Evolutionary conservation across 192 early-diverging fungal species (phyloP).

Genomic region (Coemansia sp.): DNA sequence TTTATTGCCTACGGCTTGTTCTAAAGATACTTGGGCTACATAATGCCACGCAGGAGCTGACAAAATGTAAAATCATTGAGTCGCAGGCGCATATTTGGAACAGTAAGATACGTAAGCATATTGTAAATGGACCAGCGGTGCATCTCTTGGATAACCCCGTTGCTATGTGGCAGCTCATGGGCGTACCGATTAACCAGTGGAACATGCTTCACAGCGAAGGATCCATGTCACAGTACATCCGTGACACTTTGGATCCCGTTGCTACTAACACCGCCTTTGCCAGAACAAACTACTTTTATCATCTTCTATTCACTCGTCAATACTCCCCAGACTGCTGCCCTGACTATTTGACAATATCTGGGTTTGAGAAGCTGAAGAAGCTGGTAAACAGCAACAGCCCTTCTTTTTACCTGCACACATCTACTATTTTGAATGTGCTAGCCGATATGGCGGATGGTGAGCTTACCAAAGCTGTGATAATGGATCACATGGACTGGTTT

Average conservation of each 20-base stretch:
- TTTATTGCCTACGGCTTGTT: conserved; percentile 63
- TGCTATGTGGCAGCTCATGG: conserved; percentile 81
- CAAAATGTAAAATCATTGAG: conserved; percentile 51
- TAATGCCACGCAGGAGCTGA: conserved; percentile 55
- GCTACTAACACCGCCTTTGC: conserved; percentile 57
- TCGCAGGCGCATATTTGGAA: conserved; percentile 65
- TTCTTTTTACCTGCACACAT: conserved; percentile 76
- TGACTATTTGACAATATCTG: conserved; percentile 68
- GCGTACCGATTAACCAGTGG: conserved; percentile 83
- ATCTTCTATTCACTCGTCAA: conserved; percentile 65
- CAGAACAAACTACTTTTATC: conserved; percentile 84
- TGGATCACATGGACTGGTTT: conserved; percentile 93
- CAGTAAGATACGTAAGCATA: conserved; percentile 60
- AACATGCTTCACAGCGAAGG: conserved; percentile 80
- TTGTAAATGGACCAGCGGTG: conserved; percentile 61
- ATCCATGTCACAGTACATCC: conserved; percentile 70
- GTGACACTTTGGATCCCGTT: conserved; percentile 80
- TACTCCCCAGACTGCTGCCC: conserved; percentile 69
- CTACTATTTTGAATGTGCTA: conserved; percentile 70
- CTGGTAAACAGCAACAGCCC: conserved; percentile 4
- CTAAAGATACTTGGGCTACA: conserved; percentile 56
- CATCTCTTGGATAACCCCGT: conserved; percentile 69
- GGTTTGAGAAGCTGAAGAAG: conserved; percentile 59
- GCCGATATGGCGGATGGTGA: conserved; percentile 57
- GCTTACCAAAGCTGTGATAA: conserved; percentile 70